phyloP scores from a whole-genome alignment of 345 rosid genomes.

The Citrus sp. region DNA sequence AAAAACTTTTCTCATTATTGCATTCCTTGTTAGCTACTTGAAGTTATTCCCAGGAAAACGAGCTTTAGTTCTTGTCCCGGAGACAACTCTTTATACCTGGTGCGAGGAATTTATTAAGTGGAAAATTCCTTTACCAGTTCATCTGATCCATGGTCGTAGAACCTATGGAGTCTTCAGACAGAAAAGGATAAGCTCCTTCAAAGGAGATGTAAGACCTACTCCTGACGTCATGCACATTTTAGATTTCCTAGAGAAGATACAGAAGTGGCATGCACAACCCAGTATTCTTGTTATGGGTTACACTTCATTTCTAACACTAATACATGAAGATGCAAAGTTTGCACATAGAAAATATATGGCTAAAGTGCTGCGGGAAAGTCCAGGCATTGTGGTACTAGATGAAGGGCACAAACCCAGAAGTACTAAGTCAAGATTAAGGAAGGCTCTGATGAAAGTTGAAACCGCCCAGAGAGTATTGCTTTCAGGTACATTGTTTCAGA shows the following conservation, averaged over 20 bases:
- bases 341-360: slow-evolving; percentile 81
- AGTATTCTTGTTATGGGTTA: slow-evolving; percentile 96
- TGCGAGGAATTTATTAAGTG: slow-evolving; percentile 92
- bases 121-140: slow-evolving; percentile 79
- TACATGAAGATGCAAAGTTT: slow-evolving; percentile 83
- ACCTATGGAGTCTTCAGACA: slow-evolving; percentile 54
- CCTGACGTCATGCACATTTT: slow-evolving; percentile 83
- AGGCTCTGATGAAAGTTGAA: slow-evolving; percentile 84
- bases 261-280: slow-evolving; percentile 87
- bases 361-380: slow-evolving; percentile 80
- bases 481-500: slow-evolving; percentile 90
- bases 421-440: slow-evolving; percentile 86
- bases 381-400: slow-evolving; percentile 74
- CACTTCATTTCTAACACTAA: slow-evolving; percentile 79
- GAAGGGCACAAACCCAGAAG: slow-evolving; percentile 97
- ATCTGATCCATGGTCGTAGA: slow-evolving; percentile 81
- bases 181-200: slow-evolving; percentile 26
- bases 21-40: slow-evolving; percentile 84
- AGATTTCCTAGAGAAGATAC: slow-evolving; percentile 87
- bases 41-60: slow-evolving; percentile 80
- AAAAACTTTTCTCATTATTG: slow-evolving; percentile 84
- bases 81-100: slow-evolving; percentile 94
- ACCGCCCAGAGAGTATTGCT: slow-evolving; percentile 76
- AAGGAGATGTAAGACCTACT: slow-evolving; percentile 46
- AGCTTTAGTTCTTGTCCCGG: slow-evolving; percentile 86